Evolutionary conservation across 2,329 filamentous ascomycete genomes (phyloP).

Genomic region (Drechmeria coniospora): DNA sequence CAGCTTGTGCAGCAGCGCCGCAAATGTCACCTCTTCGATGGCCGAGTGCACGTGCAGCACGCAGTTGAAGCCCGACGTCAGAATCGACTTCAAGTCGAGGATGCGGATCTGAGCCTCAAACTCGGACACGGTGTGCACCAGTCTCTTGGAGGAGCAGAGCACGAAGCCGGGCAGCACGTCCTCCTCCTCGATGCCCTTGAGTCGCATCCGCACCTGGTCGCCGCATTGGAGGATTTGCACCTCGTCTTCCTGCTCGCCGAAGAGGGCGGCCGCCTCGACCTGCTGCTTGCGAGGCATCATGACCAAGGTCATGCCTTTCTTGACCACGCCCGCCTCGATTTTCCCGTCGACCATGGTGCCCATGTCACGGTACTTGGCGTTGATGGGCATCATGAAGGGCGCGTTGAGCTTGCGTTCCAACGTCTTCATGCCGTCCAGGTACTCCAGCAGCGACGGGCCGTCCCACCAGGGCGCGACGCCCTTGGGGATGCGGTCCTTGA

Average conservation of each 20-base stretch:
- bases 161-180: conserved; percentile 93
- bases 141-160: conserved; percentile 82
- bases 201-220: conserved; percentile 83
- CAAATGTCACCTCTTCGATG: conserved; percentile 93
- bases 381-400: conserved; percentile 98
- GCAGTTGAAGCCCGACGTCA: conserved; percentile 92
- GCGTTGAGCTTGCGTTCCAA: conserved; percentile 93
- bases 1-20: conserved; percentile 74
- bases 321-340: conserved; percentile 85
- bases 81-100: conserved; percentile 83
- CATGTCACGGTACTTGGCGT: conserved; percentile 92
- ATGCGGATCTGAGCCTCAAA: conserved; percentile 98
- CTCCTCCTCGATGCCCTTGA: conserved; percentile 94
- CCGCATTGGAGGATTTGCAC: conserved; percentile 68
- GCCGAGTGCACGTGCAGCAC: conserved; percentile 95
- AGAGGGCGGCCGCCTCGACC: conserved; percentile 69
- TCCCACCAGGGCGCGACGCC: conserved; percentile 69
- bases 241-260: conserved; percentile 94
- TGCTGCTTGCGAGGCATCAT: conserved; percentile 93
- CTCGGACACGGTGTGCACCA: conserved; percentile 74
- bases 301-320: conserved; percentile 71
- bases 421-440: conserved; percentile 83
- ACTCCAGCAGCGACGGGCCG: conserved; percentile 83
- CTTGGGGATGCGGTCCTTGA: conserved; percentile 75
- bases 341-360: conserved; percentile 97